phyloP scores from a whole-genome alignment of 805 yeast species.

The Ogataea paraovalis region DNA sequence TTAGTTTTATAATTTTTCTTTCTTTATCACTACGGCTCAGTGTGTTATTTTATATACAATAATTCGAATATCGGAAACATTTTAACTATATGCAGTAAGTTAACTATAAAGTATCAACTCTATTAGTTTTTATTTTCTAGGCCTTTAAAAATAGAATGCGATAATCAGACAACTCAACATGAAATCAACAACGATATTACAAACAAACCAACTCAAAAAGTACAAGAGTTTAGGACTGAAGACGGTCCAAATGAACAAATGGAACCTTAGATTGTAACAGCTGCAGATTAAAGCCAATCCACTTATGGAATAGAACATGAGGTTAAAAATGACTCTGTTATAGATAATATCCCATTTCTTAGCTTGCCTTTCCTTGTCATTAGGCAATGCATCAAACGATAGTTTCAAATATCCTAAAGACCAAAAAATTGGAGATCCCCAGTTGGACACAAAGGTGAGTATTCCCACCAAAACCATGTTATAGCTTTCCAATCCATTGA shows the following conservation, averaged over 20 bases:
- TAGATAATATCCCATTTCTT: slow-evolving; percentile 34
- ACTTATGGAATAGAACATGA: slow-evolving; percentile 56
- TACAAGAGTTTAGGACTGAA: slow-evolving; percentile 90
- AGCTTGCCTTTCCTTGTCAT: slow-evolving; percentile 1
- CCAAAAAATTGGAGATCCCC: slow-evolving; percentile 86
- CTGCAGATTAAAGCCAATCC: slow-evolving; percentile 60
- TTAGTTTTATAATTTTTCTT: not conserved
- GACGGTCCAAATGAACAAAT: slow-evolving; percentile 95
- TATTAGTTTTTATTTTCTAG: too few relatives aligned
- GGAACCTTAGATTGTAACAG: slow-evolving; percentile 73
- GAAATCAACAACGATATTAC: slow-evolving; percentile 41
- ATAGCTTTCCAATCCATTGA: slow-evolving; percentile 78
- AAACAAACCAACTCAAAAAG: slow-evolving; percentile 68
- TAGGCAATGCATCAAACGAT: slow-evolving; percentile 7
- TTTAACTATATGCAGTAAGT: not conserved
- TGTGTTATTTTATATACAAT: not conserved
- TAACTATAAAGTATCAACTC: too few relatives aligned
- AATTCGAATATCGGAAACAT: not conserved
- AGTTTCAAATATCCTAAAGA: slow-evolving; percentile 38
- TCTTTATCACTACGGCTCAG: not conserved
- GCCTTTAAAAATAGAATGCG: slow-evolving; percentile 13
- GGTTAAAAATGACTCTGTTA: slow-evolving; percentile 33
- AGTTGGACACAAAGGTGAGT: slow-evolving; percentile 78
- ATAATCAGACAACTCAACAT: slow-evolving; percentile 21
- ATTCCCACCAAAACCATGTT: slow-evolving; percentile 68